phyloP scores from a whole-genome alignment of 2,329 filamentous ascomycete genomes.

The Ophiosphaerella narmari region DNA sequence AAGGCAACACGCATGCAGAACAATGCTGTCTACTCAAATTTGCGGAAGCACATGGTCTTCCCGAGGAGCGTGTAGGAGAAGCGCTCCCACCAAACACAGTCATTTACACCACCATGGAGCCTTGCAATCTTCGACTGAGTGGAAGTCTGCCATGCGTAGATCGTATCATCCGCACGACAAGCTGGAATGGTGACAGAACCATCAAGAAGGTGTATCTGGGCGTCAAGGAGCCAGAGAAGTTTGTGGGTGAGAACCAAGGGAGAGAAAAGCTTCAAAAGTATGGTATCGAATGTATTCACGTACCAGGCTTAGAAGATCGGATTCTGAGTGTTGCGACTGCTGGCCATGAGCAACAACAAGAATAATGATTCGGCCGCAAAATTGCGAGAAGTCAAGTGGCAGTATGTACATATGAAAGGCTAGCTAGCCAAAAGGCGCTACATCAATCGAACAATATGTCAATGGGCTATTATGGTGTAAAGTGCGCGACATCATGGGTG shows the following conservation, averaged over 20 bases:
- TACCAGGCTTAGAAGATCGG: constrained; percentile 76
- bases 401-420: constrained; percentile 2
- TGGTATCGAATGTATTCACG: constrained; percentile 74
- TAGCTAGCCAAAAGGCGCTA: background rate
- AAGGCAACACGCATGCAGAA: constrained; percentile 95
- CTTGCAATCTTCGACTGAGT: constrained; percentile 74
- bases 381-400: background rate
- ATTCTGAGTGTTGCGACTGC: constrained; percentile 83
- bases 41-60: constrained; percentile 38
- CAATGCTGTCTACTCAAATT: constrained; percentile 87
- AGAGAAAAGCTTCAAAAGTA: constrained; percentile 69
- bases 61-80: constrained; percentile 60
- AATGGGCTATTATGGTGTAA: background rate
- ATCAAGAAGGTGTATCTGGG: constrained; percentile 85
- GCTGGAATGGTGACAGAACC: constrained; percentile 54
- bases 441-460: background rate
- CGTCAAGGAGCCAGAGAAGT: constrained; percentile 85
- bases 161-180: constrained; percentile 65
- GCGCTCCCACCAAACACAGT: constrained; percentile 60
- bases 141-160: constrained; percentile 80
- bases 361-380: background rate
- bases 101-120: constrained; percentile 93
- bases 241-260: constrained; percentile 82
- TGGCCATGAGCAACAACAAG: constrained; percentile 63
- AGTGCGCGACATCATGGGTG: background rate